Conservation (phyloP, 2,329 filamentous ascomycete species). For the Lecanicillium sp. region DNA sequence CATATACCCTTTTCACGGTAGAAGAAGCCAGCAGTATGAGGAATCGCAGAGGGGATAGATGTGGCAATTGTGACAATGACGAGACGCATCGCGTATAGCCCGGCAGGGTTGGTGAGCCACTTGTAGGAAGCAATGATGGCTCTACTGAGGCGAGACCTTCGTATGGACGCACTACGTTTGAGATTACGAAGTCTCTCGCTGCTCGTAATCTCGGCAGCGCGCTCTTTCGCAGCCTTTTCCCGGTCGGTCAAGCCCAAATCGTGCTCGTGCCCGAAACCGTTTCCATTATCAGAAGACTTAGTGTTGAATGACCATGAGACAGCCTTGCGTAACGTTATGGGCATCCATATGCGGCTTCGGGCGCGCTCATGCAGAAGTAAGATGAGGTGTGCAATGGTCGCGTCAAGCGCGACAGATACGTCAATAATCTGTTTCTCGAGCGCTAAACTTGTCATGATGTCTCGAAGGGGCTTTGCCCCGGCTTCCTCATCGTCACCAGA, state of each 20-base stretch:
- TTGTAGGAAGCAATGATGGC: conserved; percentile 24
- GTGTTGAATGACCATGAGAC: conserved; percentile 32
- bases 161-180: neutral
- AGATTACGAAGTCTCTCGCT: neutral
- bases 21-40: conserved; percentile 40
- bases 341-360: conserved; percentile 35
- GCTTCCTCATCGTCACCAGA: conserved; percentile 14
- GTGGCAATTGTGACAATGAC: conserved; percentile 40
- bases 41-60: conserved; percentile 35
- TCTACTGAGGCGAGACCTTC: conserved; percentile 16
- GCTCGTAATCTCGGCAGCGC: neutral
- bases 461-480: conserved; percentile 26
- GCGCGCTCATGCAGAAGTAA: conserved; percentile 30
- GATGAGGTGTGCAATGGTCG: conserved; percentile 30
- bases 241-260: neutral
- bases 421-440: conserved; percentile 37
- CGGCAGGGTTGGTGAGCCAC: conserved; percentile 38
- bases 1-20: conserved; percentile 47
- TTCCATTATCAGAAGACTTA: neutral
- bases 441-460: conserved; percentile 39
- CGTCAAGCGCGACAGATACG: conserved; percentile 23
- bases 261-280: neutral
- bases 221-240: neutral
- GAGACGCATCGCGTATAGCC: conserved; percentile 42
- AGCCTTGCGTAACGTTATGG: conserved; percentile 33